Base-by-base conservation (phyloP, 2,329 filamentous ascomycete species). In the Seiridium cupressi region DNA sequence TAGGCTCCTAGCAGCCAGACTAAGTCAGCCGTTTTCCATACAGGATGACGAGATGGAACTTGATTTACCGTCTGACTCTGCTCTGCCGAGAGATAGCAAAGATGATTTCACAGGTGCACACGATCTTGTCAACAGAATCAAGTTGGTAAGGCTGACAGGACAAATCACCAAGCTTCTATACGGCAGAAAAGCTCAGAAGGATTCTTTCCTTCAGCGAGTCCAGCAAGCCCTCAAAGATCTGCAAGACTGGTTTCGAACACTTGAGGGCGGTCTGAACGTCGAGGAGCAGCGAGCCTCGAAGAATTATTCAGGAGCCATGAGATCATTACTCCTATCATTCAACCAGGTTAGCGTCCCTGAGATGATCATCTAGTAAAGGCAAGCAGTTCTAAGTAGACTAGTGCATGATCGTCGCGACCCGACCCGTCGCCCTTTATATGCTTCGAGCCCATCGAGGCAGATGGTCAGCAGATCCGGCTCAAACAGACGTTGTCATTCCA, bases 41-140 rank as follows among this genome's bases (percentile, higher is more conserved):
- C 73, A 75, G 10, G 80, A 83, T 55, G 74, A 79, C 42, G 80
- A 81, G 18, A 81, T 82, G 3, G 70, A 77, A 38, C 76, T 79
- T 4, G 74, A 79, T 34, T 64, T 77, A 5, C 79, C 79, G 0
- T 76, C 75, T 0, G 71, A 74, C 10, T 66, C 71, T 0, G 64
- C 69, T 0, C 44, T 77, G 1, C 69, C 71, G 1, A 55, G 31
- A 5, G 49, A 47, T 9, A 46, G 35, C 7, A 10, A 48, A 9
- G 46, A 31, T 11, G 73, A 76, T 36, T 76, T 76, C 47, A 66
- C 62, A 1, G 72, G 75, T n/a, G 64, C 68, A 1, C 67, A 66
- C 1, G 73, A 74, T 42, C 63, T 69, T 31, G 63, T 69, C 13
- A 76, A 76, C 1, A 75, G 72, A 4, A 70, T 80, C 5, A 70